Base-by-base conservation (phyloP, 176 grass and related monocot genomes). In the Ensete glaucum region DNA sequence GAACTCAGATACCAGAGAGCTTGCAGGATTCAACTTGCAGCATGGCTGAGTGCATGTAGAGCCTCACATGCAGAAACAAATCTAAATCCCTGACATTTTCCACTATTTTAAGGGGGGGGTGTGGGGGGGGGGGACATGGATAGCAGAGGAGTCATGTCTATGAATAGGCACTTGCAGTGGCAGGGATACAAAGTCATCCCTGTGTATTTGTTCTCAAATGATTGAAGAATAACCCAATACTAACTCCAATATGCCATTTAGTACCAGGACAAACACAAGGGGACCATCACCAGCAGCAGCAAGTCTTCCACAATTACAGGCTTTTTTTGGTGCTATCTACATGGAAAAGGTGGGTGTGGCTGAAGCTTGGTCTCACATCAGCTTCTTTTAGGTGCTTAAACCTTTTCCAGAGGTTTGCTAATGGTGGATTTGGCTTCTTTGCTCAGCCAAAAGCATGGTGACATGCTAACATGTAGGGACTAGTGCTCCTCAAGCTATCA, bases 231-330 rank as follows among this genome's bases (percentile, higher is more conserved):
- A 15, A 25, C 3, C 1, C 64, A 26, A 7, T 68, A 29, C 34
- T 8, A 8, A 67, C 25, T 67, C 25, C 64, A 2, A 50, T 53
- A 77, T 9, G 60, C 11, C 3, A 6, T 0, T 43, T 43, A 4
- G 34, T 6, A 43, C 34, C 34, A 43, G 34, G 34, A 43, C 34
- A 43, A 43, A 43, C 34, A 0, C 34, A 43, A 43, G 4, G 34
- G 43, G 11, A 64, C 53, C 10, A 68, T 51, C 23, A 5, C 21
- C 55, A 26, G 48, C 29, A 16, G 50, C 11, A 48, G 76, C 24
- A 78, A 68, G 50, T 10, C 51, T 67, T 78, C 76, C 76, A 14
- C 22, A 34, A 21, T 56, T 22, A 14, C 63, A 78, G 76, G 21
- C 62, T 67, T 29, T 23, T 23, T 77, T 78, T 67, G 50, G 62